Evolutionary conservation across 2,329 filamentous ascomycete species (phyloP), one percentile per base, ranked within the genome.

Genomic region (Penicillium hordei): DNA sequence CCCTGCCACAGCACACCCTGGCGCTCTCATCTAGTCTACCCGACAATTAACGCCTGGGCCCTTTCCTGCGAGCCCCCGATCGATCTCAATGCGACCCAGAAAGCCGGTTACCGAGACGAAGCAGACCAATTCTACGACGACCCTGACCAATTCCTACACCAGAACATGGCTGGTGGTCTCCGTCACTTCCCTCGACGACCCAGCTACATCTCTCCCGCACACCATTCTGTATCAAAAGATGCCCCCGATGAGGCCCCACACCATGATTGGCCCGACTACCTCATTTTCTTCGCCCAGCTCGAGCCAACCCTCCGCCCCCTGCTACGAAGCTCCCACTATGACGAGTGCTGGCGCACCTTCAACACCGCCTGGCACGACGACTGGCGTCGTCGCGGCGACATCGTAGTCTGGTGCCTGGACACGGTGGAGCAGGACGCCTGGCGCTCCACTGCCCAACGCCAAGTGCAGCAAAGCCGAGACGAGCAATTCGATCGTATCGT

Each of bases 1-100:
- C 94, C 94, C 10, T 99, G 94, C 77, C 94, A 99, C 79, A 90
- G 89, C 64, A 97, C 93, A 0, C 93, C 94, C 2, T 97, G 94
- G 93, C 89, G 93, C 68, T 92, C 89, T 17, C 90, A 95, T 69
- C 83, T 97, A 39, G 81, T 95, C 60, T 85, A 94, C 69, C 85
- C 90, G 0, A 78, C 80, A 31, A 86, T 97, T 52, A 78, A 85
- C 57, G 92, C 91, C 4, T 93, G 93, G 81, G 93, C 93, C 0
- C 79, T 97, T 17, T 89, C 89, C 6, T 99, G 94, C 74, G 93
- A 97, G 66, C 94, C 94, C 1, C 94, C 94, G 0, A 77, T 99
- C 13, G 78, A 88, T 66, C 81, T 92, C 0, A 79, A 82, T 27
- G 73, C 75, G 6, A 65, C 77, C 8, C 83, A 90, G 70, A 86